phyloP scores from a whole-genome alignment of 495 filamentous ascomycete genomes.

The Neurospora intermedia region DNA sequence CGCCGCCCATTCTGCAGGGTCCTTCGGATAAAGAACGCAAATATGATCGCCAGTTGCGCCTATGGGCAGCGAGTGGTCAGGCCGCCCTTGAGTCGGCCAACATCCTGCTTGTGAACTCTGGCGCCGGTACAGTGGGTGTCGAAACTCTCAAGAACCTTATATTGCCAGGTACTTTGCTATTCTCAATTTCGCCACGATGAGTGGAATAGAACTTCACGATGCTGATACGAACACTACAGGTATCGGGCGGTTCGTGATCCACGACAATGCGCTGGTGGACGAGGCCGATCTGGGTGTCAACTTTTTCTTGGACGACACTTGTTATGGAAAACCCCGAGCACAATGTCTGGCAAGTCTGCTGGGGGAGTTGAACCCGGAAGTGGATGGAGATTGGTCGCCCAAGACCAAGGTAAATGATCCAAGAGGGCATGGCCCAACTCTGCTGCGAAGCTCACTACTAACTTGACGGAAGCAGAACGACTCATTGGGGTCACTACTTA shows the following conservation, averaged over 20 bases:
- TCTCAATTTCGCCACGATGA: background rate
- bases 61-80: slow-evolving; percentile 93
- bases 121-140: slow-evolving; percentile 71
- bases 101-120: slow-evolving; percentile 77
- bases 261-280: slow-evolving; percentile 64
- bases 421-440: background rate
- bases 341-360: slow-evolving; percentile 65
- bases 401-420: slow-evolving; percentile 23
- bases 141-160: slow-evolving; percentile 96
- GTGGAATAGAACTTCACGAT: background rate
- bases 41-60: slow-evolving; percentile 89
- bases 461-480: background rate
- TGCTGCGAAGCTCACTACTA: slow-evolving; percentile 7
- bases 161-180: slow-evolving; percentile 49
- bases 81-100: slow-evolving; percentile 81
- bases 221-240: slow-evolving; percentile 32
- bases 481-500: slow-evolving; percentile 27
- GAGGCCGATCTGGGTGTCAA: slow-evolving; percentile 88
- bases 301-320: slow-evolving; percentile 82
- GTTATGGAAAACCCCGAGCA: slow-evolving; percentile 70
- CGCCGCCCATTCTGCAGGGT: slow-evolving; percentile 43
- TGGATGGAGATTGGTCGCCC: slow-evolving; percentile 54
- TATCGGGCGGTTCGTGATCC: slow-evolving; percentile 88
- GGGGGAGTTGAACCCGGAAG: slow-evolving; percentile 92
- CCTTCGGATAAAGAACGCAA: slow-evolving; percentile 83